Evolutionary conservation across 495 filamentous ascomycete species (phyloP), one percentile per base, ranked within the genome.

Genomic region (Hyaloscypha bicolor): DNA sequence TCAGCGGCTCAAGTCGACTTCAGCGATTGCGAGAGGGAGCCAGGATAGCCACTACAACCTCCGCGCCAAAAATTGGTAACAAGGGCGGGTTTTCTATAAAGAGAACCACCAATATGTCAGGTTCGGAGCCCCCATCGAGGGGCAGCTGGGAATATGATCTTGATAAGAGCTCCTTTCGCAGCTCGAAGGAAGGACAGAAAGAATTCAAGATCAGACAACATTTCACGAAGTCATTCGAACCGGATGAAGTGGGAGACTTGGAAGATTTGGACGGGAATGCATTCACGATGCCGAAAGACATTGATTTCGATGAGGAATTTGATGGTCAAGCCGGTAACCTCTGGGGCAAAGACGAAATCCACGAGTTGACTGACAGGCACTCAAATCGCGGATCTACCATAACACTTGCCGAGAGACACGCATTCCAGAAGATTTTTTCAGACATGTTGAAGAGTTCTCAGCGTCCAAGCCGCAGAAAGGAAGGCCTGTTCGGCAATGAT

Each of bases 361-460:
- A 68, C 9, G 51, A 63, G 12, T 45, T 68, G 42, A 62, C 57
- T 5, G 32, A 35, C 8, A 32, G 30, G 30, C 32, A 64, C 16
- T n/a, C 31, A 48, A 42, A 32, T 19, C 64, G 63, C 22, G 55
- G 55, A 62, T 70, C 80, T 22, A 90, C 88, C 39, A 87, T 90
- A 48, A 90, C 88, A 0, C 79, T 79, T 1, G 58, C 76, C 0
- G 88, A 91, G 70, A 74, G 78, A 37, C 76, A 77, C 4, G 77
- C 83, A 2, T 91, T 91, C 72, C 78, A 84, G 55, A 78, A 79
- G 60, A 87, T 91, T 65, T 88, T 90, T 66, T 76, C 77, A 9
- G 86, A 87, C 57, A 81, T 88, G 25, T 77, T 78, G 33, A 51
- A 65, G 6, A 25, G 29, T 6, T 21, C 25, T 52, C 11, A 31